A percentile compares a stretch with the other conserved stretches of the same genome.
phyloP scores from a whole-genome alignment of 345 rosid species.

The Boechera retrofracta region DNA sequence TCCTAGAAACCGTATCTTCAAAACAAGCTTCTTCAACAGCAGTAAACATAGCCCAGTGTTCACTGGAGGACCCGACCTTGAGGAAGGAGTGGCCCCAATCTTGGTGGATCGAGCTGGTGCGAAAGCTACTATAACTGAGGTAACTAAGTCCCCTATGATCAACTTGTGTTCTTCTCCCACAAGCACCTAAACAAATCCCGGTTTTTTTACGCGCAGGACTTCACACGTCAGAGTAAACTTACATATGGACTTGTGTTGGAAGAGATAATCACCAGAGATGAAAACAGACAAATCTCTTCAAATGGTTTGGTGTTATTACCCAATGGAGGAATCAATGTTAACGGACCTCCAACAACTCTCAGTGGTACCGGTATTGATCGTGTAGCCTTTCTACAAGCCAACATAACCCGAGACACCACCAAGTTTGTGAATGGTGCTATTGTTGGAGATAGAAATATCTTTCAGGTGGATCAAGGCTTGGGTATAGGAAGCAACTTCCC shows the following conservation, averaged over 20 bases:
- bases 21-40: conserved; percentile 86
- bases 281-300: conserved; percentile 82
- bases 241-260: conserved; percentile 97
- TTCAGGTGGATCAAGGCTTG: conserved; percentile 98
- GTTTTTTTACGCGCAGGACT: conserved; percentile 58
- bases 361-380: conserved; percentile 94
- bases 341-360: conserved; percentile 98
- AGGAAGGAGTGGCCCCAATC: conserved; percentile 87
- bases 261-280: conserved; percentile 94
- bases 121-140: conserved; percentile 93
- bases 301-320: conserved; percentile 83
- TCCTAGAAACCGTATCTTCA: conserved; percentile 78
- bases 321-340: conserved; percentile 91
- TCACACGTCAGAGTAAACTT: conserved; percentile 91
- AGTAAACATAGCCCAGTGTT: conserved; percentile 93
- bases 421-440: conserved; percentile 89
- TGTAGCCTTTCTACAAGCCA: conserved; percentile 87
- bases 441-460: conserved; percentile 92
- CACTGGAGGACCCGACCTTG: conserved; percentile 95
- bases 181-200: not conserved
- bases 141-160: conserved; percentile 33
- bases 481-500: conserved; percentile 94
- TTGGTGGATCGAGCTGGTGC: conserved; percentile 97
- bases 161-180: not conserved
- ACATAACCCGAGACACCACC: conserved; percentile 94